Percentiles rank a stretch among this genome's conserved stretches.
Conservation (phyloP, 2,329 filamentous ascomycete genomes). For the Diaporthe ilicicola region DNA sequence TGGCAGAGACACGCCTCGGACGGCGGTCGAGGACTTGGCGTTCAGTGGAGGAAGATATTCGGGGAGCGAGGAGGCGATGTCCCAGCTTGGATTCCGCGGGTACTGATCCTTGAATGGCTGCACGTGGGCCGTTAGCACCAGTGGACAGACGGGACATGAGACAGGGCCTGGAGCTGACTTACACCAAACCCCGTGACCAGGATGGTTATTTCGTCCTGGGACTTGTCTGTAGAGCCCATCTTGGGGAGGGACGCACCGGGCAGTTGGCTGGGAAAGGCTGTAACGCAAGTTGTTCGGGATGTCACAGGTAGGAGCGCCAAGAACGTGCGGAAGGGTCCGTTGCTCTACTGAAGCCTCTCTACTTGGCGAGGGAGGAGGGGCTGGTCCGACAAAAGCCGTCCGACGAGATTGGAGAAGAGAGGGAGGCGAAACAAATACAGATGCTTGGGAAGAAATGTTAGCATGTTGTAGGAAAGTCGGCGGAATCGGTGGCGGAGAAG, state of each 20-base stretch:
- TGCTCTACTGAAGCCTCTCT: background rate
- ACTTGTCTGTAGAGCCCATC: constrained; percentile 41
- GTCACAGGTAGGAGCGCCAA: background rate
- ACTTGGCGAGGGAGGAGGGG: background rate
- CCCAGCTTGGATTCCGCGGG: constrained; percentile 81
- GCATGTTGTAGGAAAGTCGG: constrained; percentile 1
- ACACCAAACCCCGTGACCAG: constrained; percentile 71
- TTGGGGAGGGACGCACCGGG: background rate
- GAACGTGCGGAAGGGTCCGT: background rate
- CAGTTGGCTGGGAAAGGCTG: background rate
- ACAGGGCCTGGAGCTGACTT: constrained; percentile 40
- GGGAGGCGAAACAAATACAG: background rate
- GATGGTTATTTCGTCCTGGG: constrained; percentile 62
- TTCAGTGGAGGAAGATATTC: constrained; percentile 64
- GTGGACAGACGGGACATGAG: background rate
- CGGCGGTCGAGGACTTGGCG: constrained; percentile 48
- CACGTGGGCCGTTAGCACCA: constrained; percentile 1
- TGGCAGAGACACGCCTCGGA: constrained; percentile 42
- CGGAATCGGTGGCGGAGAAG: background rate
- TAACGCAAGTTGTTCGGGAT: background rate
- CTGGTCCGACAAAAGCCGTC: background rate
- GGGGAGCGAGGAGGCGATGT: constrained; percentile 77
- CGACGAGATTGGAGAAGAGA: background rate
- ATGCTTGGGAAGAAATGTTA: background rate
- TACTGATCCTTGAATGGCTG: constrained; percentile 82